Evolutionary conservation across 768 basidiomycete genomes (phyloP).

Genomic region (Paxillus ammoniavirescens): DNA sequence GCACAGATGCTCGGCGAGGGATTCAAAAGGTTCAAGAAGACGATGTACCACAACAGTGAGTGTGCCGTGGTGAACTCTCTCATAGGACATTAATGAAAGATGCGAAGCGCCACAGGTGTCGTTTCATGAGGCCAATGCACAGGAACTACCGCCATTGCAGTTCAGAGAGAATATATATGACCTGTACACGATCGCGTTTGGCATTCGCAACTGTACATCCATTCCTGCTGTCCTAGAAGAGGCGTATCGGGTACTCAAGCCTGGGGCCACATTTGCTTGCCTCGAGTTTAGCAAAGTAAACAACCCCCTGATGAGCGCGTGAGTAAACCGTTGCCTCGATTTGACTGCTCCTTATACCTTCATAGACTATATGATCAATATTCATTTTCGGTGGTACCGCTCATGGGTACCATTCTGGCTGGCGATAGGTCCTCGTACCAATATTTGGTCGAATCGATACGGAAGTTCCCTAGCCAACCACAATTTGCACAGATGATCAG

Average conservation of each 20-base stretch:
- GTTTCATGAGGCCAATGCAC: slow-evolving; percentile 93
- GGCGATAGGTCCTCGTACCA: slow-evolving; percentile 95
- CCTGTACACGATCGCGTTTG: slow-evolving; percentile 97
- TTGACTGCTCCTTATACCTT: slow-evolving; percentile 4
- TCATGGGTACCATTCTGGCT: slow-evolving; percentile 95
- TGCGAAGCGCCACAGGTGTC: slow-evolving; percentile 82
- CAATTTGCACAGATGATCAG: slow-evolving; percentile 89
- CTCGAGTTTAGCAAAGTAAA: slow-evolving; percentile 94
- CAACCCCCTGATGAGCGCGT: slow-evolving; percentile 86
- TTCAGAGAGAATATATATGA: slow-evolving; percentile 87
- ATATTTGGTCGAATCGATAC: slow-evolving; percentile 96
- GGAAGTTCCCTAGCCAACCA: slow-evolving; percentile 84
- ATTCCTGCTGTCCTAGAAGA: slow-evolving; percentile 84
- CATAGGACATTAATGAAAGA: slow-evolving; percentile 1
- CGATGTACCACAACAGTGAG: slow-evolving; percentile 97
- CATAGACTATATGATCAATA: slow-evolving; percentile 88
- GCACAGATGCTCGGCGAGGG: slow-evolving; percentile 94
- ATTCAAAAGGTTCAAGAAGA: slow-evolving; percentile 85
- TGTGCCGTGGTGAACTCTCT: slow-evolving; percentile 8
- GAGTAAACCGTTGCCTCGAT: slow-evolving; percentile 33
- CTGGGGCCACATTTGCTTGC: slow-evolving; percentile 93
- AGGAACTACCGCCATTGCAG: slow-evolving; percentile 60
- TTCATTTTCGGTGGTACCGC: slow-evolving; percentile 93
- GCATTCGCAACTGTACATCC: slow-evolving; percentile 96
- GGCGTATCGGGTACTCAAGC: slow-evolving; percentile 92